Evolutionary conservation across 164 flowering plant species (phyloP), one percentile per base, ranked within the genome.

Genomic region (Liquidambar formosana): DNA sequence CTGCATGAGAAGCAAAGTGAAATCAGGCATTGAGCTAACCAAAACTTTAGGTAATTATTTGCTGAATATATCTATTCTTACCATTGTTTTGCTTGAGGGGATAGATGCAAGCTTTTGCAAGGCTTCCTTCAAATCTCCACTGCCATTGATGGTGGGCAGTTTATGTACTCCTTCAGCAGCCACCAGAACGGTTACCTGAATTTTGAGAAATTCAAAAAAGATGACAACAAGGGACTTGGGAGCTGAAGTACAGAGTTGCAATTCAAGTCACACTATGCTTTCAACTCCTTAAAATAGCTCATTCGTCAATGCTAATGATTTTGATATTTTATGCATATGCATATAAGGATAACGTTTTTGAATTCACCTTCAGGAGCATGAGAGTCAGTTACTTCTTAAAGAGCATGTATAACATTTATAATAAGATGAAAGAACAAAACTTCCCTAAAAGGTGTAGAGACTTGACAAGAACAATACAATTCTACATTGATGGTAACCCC

Each of bases 41-140:
- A 46, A 49, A 23, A 16, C 16, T 38, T 8, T 9, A 19, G 21
- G 18, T 16, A 45, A 33, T 3, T 3, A 25, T 23, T 25, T 26
- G 9, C 12, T 9, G 12, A 33, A 59, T 45, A 27, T 1, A 6
- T 53, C 16, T 16, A 9, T 12, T 26, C 70, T 80, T 84, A 91
- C 97, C 76, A 91, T 56, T 47, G 83, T 89, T 84, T 74, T 85
- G 72, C 85, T 82, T 8, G 93, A 53, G 54, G 96, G 92, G 63
- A 95, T 87, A 69, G 97, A 88, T 19, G 84, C 97, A 61, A 95
- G 89, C 79, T 89, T 89, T 73, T 92, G 93, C 79, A 95, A 71
- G 71, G 97, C 97, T 61, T 89, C 93, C 71, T 91, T 91, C 82
- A 95, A 80, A 77, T 95, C 93, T 60, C 72, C 66, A 71, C 87